A percentile compares a stretch with the other conserved stretches of the same genome.
Conservation (phyloP, 345 rosid species). For the Linum tenue region DNA sequence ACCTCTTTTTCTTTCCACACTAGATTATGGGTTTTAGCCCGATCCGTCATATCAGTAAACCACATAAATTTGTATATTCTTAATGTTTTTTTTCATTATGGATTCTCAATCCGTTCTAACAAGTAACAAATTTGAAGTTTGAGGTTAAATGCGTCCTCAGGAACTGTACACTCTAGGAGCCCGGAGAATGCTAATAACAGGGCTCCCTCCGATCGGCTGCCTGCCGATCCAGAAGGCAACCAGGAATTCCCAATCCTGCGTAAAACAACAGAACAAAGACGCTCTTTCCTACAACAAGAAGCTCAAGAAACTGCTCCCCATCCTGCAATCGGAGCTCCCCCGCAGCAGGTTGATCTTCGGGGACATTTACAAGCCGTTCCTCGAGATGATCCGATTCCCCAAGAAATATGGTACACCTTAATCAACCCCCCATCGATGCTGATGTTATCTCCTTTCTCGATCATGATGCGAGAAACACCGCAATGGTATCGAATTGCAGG, state of each 20-base stretch:
- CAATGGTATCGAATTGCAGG: constrained; percentile 18
- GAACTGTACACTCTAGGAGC: constrained; percentile 41
- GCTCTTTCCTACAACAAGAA: constrained; percentile 36
- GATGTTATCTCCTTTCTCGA: not conserved
- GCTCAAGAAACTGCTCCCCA: constrained; percentile 27
- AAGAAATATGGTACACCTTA: constrained; percentile 29
- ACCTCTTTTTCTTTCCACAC: too few relatives aligned
- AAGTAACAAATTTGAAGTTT: too few relatives aligned
- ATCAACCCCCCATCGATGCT: not conserved
- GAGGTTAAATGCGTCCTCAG: constrained; percentile 14
- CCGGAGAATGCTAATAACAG: constrained; percentile 36
- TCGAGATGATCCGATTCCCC: constrained; percentile 43
- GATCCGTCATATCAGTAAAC: not conserved
- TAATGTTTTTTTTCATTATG: not conserved
- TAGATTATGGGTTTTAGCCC: not conserved
- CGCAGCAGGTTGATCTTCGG: constrained; percentile 34
- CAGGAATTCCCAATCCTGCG: constrained; percentile 23
- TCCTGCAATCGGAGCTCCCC: constrained; percentile 27
- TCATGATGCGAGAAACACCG: not conserved
- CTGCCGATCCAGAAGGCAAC: constrained; percentile 45
- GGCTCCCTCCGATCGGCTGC: constrained; percentile 63
- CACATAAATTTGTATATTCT: too few relatives aligned
- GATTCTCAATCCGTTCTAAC: not conserved
- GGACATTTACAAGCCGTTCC: constrained; percentile 31
- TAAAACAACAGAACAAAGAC: constrained; percentile 41